Evolutionary conservation across 1,284 basidiomycete genomes (phyloP), one percentile per base, ranked within the genome.

Genomic region (Cystobasidium slooffiae): DNA sequence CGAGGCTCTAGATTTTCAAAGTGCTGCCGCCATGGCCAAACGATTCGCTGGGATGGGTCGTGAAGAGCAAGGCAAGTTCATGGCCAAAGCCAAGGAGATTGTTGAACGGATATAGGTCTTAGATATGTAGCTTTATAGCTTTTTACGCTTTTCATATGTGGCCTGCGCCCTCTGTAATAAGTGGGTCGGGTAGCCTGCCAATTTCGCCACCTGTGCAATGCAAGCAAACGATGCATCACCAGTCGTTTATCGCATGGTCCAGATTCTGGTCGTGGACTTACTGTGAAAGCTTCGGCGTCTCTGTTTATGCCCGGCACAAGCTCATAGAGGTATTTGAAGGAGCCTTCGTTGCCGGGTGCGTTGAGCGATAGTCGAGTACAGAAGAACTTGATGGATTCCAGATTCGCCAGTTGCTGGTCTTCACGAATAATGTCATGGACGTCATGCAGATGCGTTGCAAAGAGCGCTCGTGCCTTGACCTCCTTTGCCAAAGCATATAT

Each of bases 401-500:
- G 86, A 4, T 83, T 77, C 81, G 78, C 47, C 14, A 75, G 61
- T 3, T 77, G 72, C 14, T 51, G 76, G 78, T 88, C 88, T 0
- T 89, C 89, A 20, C 96, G 84, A 18, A 83, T 67, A 87, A 98
- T 89, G 77, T 92, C 89, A 1, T 90, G 90, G 12, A 99, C 84
- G 80, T 97, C 94, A 81, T 98, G 94, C 80, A 97, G 97, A 83
- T 99, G 96, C 12, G 96, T 99, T 2, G 97, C 96, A 80, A 99
- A 99, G 37, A 99, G 84, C 1, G 91, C 88, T 24, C 94, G 88
- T 81, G 91, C 94, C 67, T 85, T 84, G 79, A 92, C 94, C n/a
- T 87, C 83, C 18, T 85, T 83, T 55, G 91, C 84, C 16, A 99
- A 86, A 80, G 96, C 90, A 80, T 94, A 88, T 14, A 97, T 85